Percentiles rank a stretch among this genome's conserved stretches.
Evolutionary conservation across 2,329 filamentous ascomycete genomes (phyloP).

Genomic region (Fusarium pilosicola): DNA sequence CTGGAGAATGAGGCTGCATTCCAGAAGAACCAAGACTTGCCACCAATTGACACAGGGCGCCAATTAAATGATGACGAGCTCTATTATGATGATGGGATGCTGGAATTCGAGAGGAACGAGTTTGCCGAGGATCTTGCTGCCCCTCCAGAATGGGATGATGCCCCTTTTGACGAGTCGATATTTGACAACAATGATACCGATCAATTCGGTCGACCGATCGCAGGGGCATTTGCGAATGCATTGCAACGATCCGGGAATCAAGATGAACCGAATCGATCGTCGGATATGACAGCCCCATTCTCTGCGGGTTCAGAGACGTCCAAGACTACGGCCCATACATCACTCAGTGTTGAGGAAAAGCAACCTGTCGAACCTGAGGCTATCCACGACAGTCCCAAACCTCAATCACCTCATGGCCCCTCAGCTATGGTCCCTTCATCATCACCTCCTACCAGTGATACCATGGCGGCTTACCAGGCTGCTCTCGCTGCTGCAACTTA

Average conservation of each 20-base stretch:
- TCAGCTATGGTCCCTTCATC: constrained; percentile 10
- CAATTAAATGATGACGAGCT: constrained; percentile 66
- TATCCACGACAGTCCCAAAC: constrained; percentile 3
- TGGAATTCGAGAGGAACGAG: constrained; percentile 56
- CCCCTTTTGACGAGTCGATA: constrained; percentile 76
- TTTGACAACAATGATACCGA: constrained; percentile 76
- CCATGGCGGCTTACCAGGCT: constrained; percentile 77
- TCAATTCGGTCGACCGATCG: constrained; percentile 68
- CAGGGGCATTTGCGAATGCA: constrained; percentile 66
- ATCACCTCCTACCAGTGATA: constrained; percentile 23
- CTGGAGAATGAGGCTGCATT: constrained; percentile 36
- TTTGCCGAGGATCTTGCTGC: constrained; percentile 59
- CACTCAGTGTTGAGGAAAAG: constrained; percentile 51
- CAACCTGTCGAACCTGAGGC: constrained; percentile 19
- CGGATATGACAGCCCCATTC: constrained; percentile 57
- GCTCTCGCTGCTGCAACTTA: constrained; percentile 85
- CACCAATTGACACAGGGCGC: constrained; percentile 13
- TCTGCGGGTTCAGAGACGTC: constrained; percentile 57
- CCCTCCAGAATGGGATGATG: constrained; percentile 58
- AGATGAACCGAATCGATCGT: constrained; percentile 54
- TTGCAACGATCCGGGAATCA: constrained; percentile 51
- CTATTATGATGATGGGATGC: constrained; percentile 75
- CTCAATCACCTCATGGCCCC: constrained; percentile 15
- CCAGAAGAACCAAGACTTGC: constrained; percentile 36
- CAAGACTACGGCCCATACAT: constrained; percentile 65